phyloP scores from a whole-genome alignment of 805 yeast genomes.

The Kregervanrija fluxuum region DNA sequence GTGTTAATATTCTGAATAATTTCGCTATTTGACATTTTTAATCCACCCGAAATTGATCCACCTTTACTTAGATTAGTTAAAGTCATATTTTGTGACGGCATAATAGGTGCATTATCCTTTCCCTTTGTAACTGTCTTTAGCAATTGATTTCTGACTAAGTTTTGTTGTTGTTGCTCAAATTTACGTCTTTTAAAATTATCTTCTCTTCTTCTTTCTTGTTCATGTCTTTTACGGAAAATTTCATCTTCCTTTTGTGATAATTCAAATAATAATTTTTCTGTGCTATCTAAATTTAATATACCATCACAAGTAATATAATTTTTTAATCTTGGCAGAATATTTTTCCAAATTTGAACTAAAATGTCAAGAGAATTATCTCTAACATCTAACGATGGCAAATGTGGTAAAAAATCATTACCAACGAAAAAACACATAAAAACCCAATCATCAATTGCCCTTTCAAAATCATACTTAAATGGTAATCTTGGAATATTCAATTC shows the following conservation, averaged over 20 bases:
- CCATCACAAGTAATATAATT: conserved; percentile 92
- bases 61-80: conserved; percentile 66
- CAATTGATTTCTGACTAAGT: conserved; percentile 35
- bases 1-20: conserved; percentile 57
- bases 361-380: conserved; percentile 89
- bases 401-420: conserved; percentile 98
- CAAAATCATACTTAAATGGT: conserved; percentile 75
- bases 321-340: conserved; percentile 53
- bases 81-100: conserved; percentile 67
- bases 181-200: conserved; percentile 57
- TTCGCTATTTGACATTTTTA: conserved; percentile 61
- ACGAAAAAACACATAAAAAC: conserved; percentile 97
- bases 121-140: conserved; percentile 58
- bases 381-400: conserved; percentile 88
- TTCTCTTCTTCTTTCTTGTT: conserved; percentile 61
- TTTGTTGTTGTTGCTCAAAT: conserved; percentile 39
- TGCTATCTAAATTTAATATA: conserved; percentile 62
- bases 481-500: conserved; percentile 69
- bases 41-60: conserved; percentile 48
- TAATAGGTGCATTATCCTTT: conserved; percentile 66
- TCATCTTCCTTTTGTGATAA: conserved; percentile 71
- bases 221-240: conserved; percentile 64
- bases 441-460: conserved; percentile 98
- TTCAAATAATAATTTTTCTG: conserved; percentile 58
- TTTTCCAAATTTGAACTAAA: conserved; percentile 78